phyloP scores from a whole-genome alignment of 2,329 filamentous ascomycete species.

The Lecanicillium sp. region DNA sequence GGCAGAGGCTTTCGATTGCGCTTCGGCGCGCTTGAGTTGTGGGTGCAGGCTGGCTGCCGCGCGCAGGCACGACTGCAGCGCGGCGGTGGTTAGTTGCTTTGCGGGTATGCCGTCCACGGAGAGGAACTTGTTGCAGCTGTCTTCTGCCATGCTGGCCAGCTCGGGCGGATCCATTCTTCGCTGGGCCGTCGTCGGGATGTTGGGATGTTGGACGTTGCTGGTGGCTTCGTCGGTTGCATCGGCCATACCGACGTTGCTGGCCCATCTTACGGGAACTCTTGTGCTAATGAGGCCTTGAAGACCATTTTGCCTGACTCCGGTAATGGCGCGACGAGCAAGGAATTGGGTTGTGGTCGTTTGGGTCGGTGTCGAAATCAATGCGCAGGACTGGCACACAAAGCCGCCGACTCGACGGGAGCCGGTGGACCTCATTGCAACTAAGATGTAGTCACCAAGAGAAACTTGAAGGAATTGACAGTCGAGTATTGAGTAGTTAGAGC shows the following conservation, averaged over 20 bases:
- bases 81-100: slow-evolving; percentile 31
- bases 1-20: slow-evolving; percentile 35
- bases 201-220: background rate
- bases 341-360: slow-evolving; percentile 13
- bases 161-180: slow-evolving; percentile 29
- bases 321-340: slow-evolving; percentile 16
- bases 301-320: background rate
- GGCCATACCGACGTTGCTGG: slow-evolving; percentile 15
- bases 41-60: slow-evolving; percentile 36
- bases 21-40: slow-evolving; percentile 29
- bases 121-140: slow-evolving; percentile 34
- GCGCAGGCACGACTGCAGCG: slow-evolving; percentile 35
- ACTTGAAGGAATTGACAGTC: background rate
- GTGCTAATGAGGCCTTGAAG: slow-evolving; percentile 6
- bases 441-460: background rate
- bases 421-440: slow-evolving; percentile 30
- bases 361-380: slow-evolving; percentile 21
- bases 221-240: background rate
- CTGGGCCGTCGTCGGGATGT: slow-evolving; percentile 5
- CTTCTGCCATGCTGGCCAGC: slow-evolving; percentile 32
- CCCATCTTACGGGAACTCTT: slow-evolving; percentile 16
- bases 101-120: slow-evolving; percentile 35
- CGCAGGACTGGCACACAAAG: slow-evolving; percentile 36
- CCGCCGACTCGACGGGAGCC: slow-evolving; percentile 21
- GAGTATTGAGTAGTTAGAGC: background rate